Conservation (phyloP, 139 green algal species). For the Micromonas commoda region DNA sequence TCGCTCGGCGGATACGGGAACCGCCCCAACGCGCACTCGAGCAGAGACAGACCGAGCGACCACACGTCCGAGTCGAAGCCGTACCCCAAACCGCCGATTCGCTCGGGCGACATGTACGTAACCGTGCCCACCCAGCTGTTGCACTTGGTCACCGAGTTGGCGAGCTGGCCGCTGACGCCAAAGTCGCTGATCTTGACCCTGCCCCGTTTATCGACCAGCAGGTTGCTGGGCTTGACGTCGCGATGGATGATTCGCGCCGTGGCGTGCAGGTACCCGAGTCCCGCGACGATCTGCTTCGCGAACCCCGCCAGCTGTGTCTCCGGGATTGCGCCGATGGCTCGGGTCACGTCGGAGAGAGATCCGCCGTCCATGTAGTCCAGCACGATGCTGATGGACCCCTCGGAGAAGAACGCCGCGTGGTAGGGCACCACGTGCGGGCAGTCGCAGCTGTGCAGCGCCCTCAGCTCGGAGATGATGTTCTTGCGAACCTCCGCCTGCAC, state of each 20-base stretch:
- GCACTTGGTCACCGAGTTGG: conserved; percentile 36
- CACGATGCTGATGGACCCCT: conserved; percentile 72
- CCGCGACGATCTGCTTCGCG: conserved; percentile 49
- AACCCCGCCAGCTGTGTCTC: conserved; percentile 69
- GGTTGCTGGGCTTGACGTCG: conserved; percentile 91
- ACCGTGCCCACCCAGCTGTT: conserved; percentile 69
- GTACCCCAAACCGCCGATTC: conserved; percentile 80
- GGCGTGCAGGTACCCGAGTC: conserved; percentile 73
- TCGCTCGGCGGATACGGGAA: conserved; percentile 80
- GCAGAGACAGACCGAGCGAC: conserved; percentile 74
- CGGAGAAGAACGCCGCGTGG: conserved; percentile 36
- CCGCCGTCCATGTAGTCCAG: conserved; percentile 96
- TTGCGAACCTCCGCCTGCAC: conserved; percentile 41
- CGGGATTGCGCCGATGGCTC: conserved; percentile 55
- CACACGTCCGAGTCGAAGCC: conserved; percentile 49
- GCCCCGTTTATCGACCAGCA: conserved; percentile 65
- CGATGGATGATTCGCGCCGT: conserved; percentile 57
- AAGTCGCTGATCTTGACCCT: conserved; percentile 91
- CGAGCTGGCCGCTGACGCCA: conserved; percentile 67
- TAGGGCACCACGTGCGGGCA: conserved; percentile 28
- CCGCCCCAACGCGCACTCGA: conserved; percentile 76
- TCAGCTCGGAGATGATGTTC: conserved; percentile 42
- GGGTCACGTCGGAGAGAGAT: conserved; percentile 71
- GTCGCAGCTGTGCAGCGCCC: conserved; percentile 33
- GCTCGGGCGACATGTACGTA: conserved; percentile 97